A percentile compares a stretch with the other conserved stretches of the same genome.
These are phyloP conservation scores for Coemansia sp. DNA, from an alignment of 192 early-diverging fungal species.

Conservation along the genomic window DNA sequence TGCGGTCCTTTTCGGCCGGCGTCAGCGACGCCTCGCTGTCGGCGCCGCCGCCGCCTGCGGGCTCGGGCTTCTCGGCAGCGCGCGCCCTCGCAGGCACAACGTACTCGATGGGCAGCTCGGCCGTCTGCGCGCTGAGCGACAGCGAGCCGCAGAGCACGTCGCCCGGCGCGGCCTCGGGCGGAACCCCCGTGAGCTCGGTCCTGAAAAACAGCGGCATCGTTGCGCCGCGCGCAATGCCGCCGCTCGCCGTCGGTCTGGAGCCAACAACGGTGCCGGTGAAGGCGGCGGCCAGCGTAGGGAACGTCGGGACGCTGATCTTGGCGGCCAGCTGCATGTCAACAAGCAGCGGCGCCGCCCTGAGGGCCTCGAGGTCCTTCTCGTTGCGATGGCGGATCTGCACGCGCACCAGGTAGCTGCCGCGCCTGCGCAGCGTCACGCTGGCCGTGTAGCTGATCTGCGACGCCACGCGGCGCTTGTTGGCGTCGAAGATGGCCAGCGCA, in stretches of 20 bases:
- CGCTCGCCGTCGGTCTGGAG: constrained; percentile 55
- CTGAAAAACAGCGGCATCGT: constrained; percentile 51
- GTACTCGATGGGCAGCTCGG: constrained; percentile 51
- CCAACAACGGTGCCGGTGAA: constrained; percentile 60
- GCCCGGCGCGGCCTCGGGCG: constrained; percentile 73
- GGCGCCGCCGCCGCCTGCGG: constrained; percentile 48
- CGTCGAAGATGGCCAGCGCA: constrained; percentile 70
- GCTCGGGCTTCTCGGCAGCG: constrained; percentile 8
- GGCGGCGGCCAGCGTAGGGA: constrained; percentile 38
- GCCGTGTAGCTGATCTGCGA: constrained; percentile 76
- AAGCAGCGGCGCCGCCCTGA: constrained; percentile 63
- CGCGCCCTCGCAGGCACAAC: constrained; percentile 37
- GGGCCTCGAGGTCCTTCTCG: constrained; percentile 71
- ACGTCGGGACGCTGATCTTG: constrained; percentile 34
- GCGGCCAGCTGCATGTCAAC: constrained; percentile 68
- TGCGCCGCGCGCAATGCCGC: constrained; percentile 60
- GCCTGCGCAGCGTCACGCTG: constrained; percentile 63
- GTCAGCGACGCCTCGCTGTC: constrained; percentile 16
- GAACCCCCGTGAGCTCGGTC: constrained; percentile 27
- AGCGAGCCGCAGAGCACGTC: constrained; percentile 79
- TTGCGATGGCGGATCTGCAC: constrained; percentile 74
- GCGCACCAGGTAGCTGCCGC: constrained; percentile 84
- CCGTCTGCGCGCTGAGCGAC: constrained; percentile 45
- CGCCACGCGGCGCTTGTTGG: constrained; percentile 71
- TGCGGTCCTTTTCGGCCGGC: constrained; percentile 55